Conservation (phyloP, 139 green algal genomes). For the Dunaliella sp. region DNA sequence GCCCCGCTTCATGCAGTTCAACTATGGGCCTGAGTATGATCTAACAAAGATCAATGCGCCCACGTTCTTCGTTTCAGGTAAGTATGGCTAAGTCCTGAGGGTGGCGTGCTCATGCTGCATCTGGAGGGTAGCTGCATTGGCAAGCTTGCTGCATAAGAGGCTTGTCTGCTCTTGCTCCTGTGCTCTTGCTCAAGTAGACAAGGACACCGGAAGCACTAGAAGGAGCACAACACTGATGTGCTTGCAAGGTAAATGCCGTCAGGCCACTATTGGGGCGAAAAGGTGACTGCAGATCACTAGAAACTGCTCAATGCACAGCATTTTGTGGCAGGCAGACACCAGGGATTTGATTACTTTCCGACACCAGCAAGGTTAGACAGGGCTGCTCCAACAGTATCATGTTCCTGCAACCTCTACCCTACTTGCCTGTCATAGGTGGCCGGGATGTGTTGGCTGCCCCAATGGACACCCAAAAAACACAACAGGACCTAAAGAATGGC, state of each 20-base stretch:
- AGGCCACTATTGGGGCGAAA: too few relatives aligned
- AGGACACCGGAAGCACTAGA: too few relatives aligned
- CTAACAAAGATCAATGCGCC: conserved; percentile 13
- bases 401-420: too few relatives aligned
- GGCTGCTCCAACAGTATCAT: too few relatives aligned
- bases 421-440: background rate
- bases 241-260: background rate
- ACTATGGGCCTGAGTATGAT: conserved; percentile 32
- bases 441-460: conserved; percentile 25
- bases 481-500: background rate
- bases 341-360: background rate
- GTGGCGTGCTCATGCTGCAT: background rate
- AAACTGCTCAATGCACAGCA: too few relatives aligned
- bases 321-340: too few relatives aligned
- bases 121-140: too few relatives aligned
- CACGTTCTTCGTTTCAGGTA: conserved; percentile 27
- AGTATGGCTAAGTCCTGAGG: background rate
- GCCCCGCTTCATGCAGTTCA: conserved; percentile 13
- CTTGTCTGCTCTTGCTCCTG: background rate
- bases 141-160: too few relatives aligned
- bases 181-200: background rate
- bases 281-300: too few relatives aligned
- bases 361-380: too few relatives aligned
- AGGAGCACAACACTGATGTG: too few relatives aligned
- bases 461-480: conserved; percentile 7